phyloP scores from a whole-genome alignment of 192 early-diverging fungal genomes.

The Obelidium mucronatum region DNA sequence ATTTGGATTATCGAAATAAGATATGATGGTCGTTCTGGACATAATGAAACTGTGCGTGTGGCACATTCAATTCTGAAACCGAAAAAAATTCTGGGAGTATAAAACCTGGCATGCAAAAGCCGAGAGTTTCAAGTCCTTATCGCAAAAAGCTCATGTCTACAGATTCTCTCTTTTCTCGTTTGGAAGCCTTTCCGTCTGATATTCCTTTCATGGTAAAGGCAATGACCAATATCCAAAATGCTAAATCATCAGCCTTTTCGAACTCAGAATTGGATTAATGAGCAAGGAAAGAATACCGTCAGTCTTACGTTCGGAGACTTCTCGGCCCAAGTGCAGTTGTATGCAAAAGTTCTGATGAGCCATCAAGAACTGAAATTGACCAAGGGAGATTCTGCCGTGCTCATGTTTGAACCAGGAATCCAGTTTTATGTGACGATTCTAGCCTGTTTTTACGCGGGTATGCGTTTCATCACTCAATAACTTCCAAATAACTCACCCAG shows the following conservation, averaged over 20 bases:
- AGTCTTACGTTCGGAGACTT: neutral
- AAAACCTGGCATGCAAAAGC: no score
- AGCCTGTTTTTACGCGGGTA: neutral
- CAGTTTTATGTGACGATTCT: neutral
- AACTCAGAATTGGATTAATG: neutral
- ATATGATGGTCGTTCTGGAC: no score
- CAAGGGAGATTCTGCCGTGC: neutral
- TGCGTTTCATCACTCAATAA: no score
- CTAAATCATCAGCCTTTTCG: neutral
- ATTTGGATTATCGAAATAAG: no score
- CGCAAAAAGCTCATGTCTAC: no score
- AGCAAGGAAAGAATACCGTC: neutral
- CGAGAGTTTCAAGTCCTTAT: no score
- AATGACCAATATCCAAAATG: neutral
- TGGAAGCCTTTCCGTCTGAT: neutral
- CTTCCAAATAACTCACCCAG: no score
- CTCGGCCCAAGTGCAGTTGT: neutral
- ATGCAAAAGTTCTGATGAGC: neutral
- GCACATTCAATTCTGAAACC: no score
- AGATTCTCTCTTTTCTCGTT: neutral
- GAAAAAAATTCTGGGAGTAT: no score
- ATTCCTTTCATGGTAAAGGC: neutral
- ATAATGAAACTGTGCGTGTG: no score
- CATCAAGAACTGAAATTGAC: neutral
- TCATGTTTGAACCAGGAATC: neutral